phyloP scores from a whole-genome alignment of 768 basidiomycete genomes.

The Roridomyces roridus region DNA sequence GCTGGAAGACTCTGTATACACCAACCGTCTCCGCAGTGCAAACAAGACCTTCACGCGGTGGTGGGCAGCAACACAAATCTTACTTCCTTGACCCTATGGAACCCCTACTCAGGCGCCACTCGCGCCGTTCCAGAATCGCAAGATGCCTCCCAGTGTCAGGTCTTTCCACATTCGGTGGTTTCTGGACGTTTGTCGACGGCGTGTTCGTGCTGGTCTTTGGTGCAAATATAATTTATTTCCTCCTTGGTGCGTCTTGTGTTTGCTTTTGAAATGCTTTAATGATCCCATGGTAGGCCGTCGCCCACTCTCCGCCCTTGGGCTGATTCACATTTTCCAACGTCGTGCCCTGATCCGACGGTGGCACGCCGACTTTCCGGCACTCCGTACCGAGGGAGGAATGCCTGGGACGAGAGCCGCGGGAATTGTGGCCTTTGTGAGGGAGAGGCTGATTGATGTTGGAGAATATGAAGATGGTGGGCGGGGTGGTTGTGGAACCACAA shows the following conservation, averaged over 20 bases:
- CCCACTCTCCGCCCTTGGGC: not conserved
- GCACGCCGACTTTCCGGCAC: not conserved
- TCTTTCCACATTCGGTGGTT: conserved; percentile 3
- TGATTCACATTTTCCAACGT: not conserved
- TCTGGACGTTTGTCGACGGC: conserved; percentile 7
- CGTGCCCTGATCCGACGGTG: not conserved
- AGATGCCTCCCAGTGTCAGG: not conserved
- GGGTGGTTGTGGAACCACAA: no score
- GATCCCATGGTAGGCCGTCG: not conserved
- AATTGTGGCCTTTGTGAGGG: no score
- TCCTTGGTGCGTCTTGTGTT: not conserved
- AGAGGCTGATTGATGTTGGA: no score
- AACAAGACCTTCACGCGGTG: no score
- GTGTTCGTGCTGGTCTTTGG: not conserved
- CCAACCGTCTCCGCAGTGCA: no score
- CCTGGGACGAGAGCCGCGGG: no score
- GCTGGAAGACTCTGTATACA: no score
- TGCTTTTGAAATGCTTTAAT: not conserved
- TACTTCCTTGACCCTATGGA: no score
- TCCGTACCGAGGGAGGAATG: no score
- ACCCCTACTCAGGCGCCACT: no score
- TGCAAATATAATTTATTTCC: conserved; percentile 1
- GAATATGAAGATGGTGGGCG: no score
- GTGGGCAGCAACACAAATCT: no score
- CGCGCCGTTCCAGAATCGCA: not conserved